Conservation (phyloP, 169 alveolate species). For the Perkinsus olseni region DNA sequence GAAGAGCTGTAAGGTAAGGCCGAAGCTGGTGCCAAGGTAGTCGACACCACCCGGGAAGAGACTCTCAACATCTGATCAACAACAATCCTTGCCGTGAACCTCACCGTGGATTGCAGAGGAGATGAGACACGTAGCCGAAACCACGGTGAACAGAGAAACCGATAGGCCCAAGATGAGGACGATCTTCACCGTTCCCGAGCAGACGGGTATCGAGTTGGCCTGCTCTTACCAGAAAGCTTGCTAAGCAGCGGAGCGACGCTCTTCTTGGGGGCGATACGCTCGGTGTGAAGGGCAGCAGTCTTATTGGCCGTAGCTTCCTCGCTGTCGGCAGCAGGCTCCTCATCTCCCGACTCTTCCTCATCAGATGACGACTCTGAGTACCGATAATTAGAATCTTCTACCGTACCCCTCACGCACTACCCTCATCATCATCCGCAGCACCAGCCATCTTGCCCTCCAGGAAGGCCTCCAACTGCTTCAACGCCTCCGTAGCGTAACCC, state of each 20-base stretch:
- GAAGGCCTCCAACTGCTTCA: conserved; percentile 52
- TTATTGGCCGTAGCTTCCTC: neutral
- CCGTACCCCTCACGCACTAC: too few relatives aligned
- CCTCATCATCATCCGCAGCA: neutral
- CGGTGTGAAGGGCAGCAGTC: neutral
- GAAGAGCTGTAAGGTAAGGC: conserved; percentile 75
- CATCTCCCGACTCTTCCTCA: neutral
- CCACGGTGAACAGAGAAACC: too few relatives aligned
- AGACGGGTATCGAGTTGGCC: too few relatives aligned
- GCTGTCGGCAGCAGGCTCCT: neutral
- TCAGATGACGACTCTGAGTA: neutral
- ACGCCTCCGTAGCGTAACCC: conserved; percentile 90
- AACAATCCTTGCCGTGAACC: neutral
- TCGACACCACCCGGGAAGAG: conserved; percentile 51
- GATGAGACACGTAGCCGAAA: neutral
- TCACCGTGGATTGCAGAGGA: neutral
- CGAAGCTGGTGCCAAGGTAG: conserved; percentile 92
- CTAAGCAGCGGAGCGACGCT: neutral
- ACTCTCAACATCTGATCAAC: neutral
- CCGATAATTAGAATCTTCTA: too few relatives aligned
- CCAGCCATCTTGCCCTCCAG: neutral
- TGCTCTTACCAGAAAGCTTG: neutral
- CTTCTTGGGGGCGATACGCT: neutral
- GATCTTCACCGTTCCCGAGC: too few relatives aligned
- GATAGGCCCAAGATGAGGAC: too few relatives aligned